Conservation (phyloP, 306 rosid species). For the Ceratonia siliqua region DNA sequence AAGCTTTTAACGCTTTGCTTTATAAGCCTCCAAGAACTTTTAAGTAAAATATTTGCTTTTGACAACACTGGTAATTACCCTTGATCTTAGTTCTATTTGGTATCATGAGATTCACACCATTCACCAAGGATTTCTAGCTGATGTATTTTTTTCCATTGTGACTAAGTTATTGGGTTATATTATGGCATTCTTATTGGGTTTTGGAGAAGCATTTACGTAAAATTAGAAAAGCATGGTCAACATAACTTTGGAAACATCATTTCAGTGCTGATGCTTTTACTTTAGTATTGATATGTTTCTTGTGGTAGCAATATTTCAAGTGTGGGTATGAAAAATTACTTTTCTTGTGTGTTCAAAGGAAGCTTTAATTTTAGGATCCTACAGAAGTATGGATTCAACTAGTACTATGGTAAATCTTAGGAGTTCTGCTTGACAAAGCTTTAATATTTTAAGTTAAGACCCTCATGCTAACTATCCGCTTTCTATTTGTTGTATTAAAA, state of each 20-base stretch:
- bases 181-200: not conserved
- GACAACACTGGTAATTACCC: not conserved
- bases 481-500: not conserved
- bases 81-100: not conserved
- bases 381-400: not conserved
- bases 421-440: not conserved
- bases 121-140: not conserved
- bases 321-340: not conserved
- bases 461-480: not conserved
- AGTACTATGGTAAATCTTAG: not conserved
- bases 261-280: not conserved
- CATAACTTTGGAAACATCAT: not conserved
- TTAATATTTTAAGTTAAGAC: not conserved
- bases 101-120: not conserved
- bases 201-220: not conserved
- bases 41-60: not conserved
- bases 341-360: not conserved
- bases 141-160: not conserved
- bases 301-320: not conserved
- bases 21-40: not conserved
- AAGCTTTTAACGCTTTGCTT: not conserved
- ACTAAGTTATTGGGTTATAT: not conserved
- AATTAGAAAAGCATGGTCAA: not conserved
- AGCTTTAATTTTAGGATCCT: not conserved
- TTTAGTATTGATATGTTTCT: not conserved